Evolutionary conservation across 108 stramenopile genomes (phyloP).

Genomic region (Pseudonitzschia delicatissima): DNA sequence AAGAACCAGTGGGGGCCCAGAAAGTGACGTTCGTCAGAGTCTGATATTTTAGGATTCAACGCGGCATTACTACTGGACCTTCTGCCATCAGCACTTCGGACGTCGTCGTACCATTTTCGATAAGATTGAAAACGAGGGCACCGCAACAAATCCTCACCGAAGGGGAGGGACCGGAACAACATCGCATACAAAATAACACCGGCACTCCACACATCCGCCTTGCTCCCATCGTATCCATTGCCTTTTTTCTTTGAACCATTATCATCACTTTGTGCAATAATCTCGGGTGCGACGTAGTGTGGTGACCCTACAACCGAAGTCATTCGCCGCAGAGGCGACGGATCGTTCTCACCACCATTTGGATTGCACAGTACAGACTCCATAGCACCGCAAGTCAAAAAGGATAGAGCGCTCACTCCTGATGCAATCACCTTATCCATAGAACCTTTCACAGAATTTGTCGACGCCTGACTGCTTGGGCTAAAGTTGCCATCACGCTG

Average conservation of each 20-base stretch:
- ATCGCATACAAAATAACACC: conserved; percentile 91
- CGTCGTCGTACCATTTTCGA: conserved; percentile 81
- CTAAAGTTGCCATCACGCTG: conserved; percentile 9
- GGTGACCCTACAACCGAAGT: conserved; percentile 89
- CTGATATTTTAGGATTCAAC: conserved; percentile 57
- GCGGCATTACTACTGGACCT: conserved; percentile 54
- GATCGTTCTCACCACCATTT: conserved; percentile 21
- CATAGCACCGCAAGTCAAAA: conserved; percentile 73
- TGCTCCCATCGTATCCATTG: conserved; percentile 84
- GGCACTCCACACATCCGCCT: conserved; percentile 93
- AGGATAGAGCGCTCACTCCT: conserved; percentile 56
- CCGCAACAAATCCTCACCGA: conserved; percentile 82
- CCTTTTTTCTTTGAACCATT: conserved; percentile 23
- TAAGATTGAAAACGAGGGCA: conserved; percentile 89
- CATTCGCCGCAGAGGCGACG: conserved; percentile 67
- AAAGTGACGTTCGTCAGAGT: conserved; percentile 66
- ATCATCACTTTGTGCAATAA: conserved; percentile 74
- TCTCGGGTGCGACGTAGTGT: conserved; percentile 92
- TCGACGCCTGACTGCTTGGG: conserved; percentile 17
- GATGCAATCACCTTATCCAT: conserved; percentile 35
- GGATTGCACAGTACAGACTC: conserved; percentile 41
- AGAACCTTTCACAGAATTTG: conserved; percentile 14
- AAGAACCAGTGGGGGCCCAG: conserved; percentile 86
- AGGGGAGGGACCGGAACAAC: conserved; percentile 85
- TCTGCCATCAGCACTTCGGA: conserved; percentile 46